Evolutionary conservation across 257 asterid genomes (phyloP).

Genomic region (Jacaranda copaia): DNA sequence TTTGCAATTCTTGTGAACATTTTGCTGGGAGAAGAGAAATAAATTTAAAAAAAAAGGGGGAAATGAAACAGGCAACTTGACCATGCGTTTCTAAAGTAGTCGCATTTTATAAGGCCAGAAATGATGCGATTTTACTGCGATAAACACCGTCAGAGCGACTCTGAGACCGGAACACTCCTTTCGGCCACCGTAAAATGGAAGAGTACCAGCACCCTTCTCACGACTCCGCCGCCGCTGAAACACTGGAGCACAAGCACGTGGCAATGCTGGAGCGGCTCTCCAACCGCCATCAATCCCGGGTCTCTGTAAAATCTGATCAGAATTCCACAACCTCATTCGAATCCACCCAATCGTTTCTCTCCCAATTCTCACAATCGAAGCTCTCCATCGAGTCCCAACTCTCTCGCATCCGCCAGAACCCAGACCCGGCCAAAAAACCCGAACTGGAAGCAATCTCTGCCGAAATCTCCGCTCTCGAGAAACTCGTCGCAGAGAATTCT

Average conservation of each 20-base stretch:
- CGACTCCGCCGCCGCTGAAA: conserved; percentile 29
- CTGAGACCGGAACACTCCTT: neutral
- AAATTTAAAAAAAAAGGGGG: too few species aligned
- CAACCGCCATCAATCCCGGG: conserved; percentile 72
- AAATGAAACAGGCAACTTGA: too few species aligned
- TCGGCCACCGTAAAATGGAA: conserved; percentile 51
- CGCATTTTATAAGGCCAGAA: too few species aligned
- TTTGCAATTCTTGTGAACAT: too few species aligned
- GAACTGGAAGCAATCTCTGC: conserved; percentile 59
- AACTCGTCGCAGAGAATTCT: conserved; percentile 73
- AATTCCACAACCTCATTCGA: conserved; percentile 42
- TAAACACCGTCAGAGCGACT: neutral
- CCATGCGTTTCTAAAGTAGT: too few species aligned
- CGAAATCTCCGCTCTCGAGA: conserved; percentile 74
- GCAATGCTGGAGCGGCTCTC: conserved; percentile 89
- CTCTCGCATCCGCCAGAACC: conserved; percentile 50
- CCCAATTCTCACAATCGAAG: conserved; percentile 71
- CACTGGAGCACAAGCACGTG: conserved; percentile 69
- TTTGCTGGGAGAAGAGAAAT: too few species aligned
- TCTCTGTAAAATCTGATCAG: conserved; percentile 46
- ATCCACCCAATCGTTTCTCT: conserved; percentile 69
- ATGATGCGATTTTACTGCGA: too few species aligned
- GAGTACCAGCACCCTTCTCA: conserved; percentile 40
- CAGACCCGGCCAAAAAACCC: conserved; percentile 51
- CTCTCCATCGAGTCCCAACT: conserved; percentile 66